Evolutionary conservation across 1,284 basidiomycete species (phyloP).

Genomic region (Cryptococcus jaspeensis): DNA sequence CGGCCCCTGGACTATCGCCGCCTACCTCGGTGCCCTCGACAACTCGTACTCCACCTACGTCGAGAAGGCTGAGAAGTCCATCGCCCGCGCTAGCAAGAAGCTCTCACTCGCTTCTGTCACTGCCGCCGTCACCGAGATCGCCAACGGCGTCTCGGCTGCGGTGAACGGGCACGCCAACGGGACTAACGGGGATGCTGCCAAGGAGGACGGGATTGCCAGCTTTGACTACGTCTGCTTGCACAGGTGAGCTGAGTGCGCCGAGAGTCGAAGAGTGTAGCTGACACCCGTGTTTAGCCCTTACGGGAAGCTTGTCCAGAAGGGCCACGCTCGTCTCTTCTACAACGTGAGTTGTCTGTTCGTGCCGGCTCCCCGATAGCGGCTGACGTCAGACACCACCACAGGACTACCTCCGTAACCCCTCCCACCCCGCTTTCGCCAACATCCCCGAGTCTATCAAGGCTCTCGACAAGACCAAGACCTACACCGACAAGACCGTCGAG

Average conservation of each 20-base stretch:
- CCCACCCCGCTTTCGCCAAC: slow-evolving; percentile 69
- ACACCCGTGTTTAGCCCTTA: slow-evolving; percentile 61
- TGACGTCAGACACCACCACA: slow-evolving; percentile 37
- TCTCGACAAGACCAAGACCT: slow-evolving; percentile 67
- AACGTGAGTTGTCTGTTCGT: slow-evolving; percentile 31
- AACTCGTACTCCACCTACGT: slow-evolving; percentile 83
- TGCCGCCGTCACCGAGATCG: slow-evolving; percentile 24
- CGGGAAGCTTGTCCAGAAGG: slow-evolving; percentile 98
- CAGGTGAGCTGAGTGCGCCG: slow-evolving; percentile 49
- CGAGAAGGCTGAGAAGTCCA: slow-evolving; percentile 70
- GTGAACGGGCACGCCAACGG: slow-evolving; percentile 31
- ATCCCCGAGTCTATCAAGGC: slow-evolving; percentile 66
- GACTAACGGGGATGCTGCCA: slow-evolving; percentile 17
- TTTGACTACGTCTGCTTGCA: slow-evolving; percentile 92
- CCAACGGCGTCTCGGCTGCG: slow-evolving; percentile 33
- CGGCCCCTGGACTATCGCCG: slow-evolving; percentile 92
- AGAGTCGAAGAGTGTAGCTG: background rate
- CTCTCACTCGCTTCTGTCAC: slow-evolving; percentile 35
- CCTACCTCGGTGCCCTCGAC: slow-evolving; percentile 93
- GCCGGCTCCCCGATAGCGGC: background rate
- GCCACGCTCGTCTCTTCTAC: slow-evolving; percentile 77
- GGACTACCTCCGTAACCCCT: slow-evolving; percentile 83
- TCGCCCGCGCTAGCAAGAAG: slow-evolving; percentile 48
- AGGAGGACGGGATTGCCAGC: slow-evolving; percentile 63
- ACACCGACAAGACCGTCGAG: slow-evolving; percentile 92